phyloP scores from a whole-genome alignment of 1,284 basidiomycete genomes.

The Chalciporus sp. region DNA sequence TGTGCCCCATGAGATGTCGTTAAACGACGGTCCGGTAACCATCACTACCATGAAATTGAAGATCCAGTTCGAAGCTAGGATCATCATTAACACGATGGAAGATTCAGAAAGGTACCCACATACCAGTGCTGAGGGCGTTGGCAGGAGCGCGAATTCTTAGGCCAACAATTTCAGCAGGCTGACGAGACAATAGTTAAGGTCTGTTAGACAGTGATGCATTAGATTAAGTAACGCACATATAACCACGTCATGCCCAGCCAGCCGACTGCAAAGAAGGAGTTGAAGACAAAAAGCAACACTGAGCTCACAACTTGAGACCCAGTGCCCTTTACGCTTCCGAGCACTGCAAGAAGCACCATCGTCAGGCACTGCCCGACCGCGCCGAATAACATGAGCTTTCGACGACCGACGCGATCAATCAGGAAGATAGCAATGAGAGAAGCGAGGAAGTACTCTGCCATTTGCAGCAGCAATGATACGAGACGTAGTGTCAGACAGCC shows the following conservation, averaged over 20 bases:
- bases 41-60: slow-evolving; percentile 71
- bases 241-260: slow-evolving; percentile 65
- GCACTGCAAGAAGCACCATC: slow-evolving; percentile 37
- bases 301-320: slow-evolving; percentile 56
- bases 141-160: slow-evolving; percentile 66
- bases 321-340: slow-evolving; percentile 26
- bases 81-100: slow-evolving; percentile 3
- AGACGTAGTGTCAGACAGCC: slow-evolving; percentile 60
- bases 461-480: slow-evolving; percentile 71
- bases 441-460: slow-evolving; percentile 48
- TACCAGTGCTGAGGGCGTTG: slow-evolving; percentile 61
- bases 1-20: slow-evolving; percentile 61
- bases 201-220: not conserved
- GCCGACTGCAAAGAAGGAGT: slow-evolving; percentile 35
- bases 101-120: not conserved
- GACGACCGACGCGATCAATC: slow-evolving; percentile 39
- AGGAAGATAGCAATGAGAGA: slow-evolving; percentile 35
- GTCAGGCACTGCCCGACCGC: slow-evolving; percentile 39
- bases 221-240: slow-evolving; percentile 47
- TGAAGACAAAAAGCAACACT: slow-evolving; percentile 35
- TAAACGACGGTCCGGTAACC: slow-evolving; percentile 67
- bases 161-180: slow-evolving; percentile 69
- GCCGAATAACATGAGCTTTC: slow-evolving; percentile 41
- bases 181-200: not conserved
- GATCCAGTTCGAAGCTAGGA: slow-evolving; percentile 54